Evolutionary conservation across 1,284 basidiomycete species (phyloP).

Genomic region (Leccinum insolens): DNA sequence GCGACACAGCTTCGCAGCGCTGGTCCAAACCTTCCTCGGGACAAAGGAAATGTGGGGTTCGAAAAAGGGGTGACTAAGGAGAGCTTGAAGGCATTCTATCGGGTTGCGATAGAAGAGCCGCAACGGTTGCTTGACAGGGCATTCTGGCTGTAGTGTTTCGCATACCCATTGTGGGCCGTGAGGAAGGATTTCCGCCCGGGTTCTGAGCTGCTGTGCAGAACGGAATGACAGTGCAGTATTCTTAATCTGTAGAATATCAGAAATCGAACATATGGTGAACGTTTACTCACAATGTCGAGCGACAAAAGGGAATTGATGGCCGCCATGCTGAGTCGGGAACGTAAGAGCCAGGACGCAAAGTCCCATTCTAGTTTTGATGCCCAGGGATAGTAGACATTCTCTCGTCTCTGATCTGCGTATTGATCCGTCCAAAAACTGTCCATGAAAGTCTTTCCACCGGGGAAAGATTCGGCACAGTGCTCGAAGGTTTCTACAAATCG

Average conservation of each 20-base stretch:
- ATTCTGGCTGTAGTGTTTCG: neutral
- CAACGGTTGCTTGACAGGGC: neutral
- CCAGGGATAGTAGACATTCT: neutral
- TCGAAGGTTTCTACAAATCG: neutral
- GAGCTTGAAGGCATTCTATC: constrained; percentile 1
- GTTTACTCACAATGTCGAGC: neutral
- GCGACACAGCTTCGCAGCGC: constrained; percentile 1
- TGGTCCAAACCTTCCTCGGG: constrained; percentile 8
- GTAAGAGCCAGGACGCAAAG: neutral
- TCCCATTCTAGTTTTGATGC: neutral
- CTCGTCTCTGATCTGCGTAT: neutral
- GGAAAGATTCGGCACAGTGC: neutral
- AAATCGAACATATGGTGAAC: neutral
- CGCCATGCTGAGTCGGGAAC: neutral
- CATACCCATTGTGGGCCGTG: neutral
- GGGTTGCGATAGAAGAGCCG: neutral
- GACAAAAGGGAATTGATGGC: neutral
- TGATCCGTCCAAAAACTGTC: neutral
- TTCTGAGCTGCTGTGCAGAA: neutral
- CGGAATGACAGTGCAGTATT: neutral
- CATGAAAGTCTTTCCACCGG: constrained; percentile 3
- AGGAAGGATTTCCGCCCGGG: neutral
- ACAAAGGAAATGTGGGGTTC: constrained; percentile 7
- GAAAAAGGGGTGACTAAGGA: neutral
- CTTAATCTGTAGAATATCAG: constrained; percentile 2